Conservation (phyloP, 495 filamentous ascomycete species). For the Stereocaulon alpinum region DNA sequence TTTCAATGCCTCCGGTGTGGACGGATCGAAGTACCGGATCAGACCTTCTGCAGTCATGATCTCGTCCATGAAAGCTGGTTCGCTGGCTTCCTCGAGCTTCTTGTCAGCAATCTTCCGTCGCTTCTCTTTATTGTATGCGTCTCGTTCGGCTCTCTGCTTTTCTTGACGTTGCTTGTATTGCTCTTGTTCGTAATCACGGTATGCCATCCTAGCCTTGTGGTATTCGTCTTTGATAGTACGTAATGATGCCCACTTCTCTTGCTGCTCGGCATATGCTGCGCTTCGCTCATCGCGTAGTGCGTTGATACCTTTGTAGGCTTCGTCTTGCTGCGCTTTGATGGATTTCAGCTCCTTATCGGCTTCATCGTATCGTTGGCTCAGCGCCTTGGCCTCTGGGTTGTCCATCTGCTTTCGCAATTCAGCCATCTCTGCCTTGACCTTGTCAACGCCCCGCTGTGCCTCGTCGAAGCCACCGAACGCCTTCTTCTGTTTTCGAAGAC, state of each 20-base stretch:
- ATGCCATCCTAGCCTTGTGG: constrained; percentile 65
- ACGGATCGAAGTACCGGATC: constrained; percentile 82
- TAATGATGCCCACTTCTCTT: constrained; percentile 69
- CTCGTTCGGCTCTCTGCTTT: constrained; percentile 67
- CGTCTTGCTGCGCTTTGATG: constrained; percentile 85
- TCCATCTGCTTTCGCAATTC: constrained; percentile 76
- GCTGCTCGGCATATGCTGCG: constrained; percentile 69
- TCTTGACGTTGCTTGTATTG: constrained; percentile 62
- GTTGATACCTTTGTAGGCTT: constrained; percentile 74
- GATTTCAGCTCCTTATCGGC: constrained; percentile 75
- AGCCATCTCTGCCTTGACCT: constrained; percentile 72
- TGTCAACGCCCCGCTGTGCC: constrained; percentile 72
- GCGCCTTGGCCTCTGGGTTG: constrained; percentile 81
- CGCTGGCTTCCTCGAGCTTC: constrained; percentile 83
- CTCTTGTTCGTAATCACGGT: constrained; percentile 70
- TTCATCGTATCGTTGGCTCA: constrained; percentile 72
- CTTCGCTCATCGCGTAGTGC: constrained; percentile 79
- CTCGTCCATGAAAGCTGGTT: constrained; percentile 80
- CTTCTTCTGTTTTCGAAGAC: constrained; percentile 79
- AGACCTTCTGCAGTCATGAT: constrained; percentile 78
- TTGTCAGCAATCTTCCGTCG: constrained; percentile 72
- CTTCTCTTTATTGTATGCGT: constrained; percentile 60
- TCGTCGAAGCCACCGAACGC: constrained; percentile 74
- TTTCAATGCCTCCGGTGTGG: constrained; percentile 49
- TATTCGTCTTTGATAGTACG: constrained; percentile 79